Conservation (phyloP, 169 alveolate genomes). For the Plasmodium adleri region DNA sequence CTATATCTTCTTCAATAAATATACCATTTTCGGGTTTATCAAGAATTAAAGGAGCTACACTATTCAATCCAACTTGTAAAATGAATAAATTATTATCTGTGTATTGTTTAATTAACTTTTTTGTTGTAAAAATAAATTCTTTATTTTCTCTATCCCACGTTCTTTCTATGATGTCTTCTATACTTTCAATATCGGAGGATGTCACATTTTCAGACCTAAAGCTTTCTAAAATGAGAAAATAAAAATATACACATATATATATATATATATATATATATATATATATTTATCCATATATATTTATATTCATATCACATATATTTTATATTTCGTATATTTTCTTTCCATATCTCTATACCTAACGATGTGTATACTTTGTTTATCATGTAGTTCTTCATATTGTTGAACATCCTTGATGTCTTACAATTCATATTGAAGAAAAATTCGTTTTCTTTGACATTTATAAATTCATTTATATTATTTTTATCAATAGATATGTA, state of each 20-base stretch:
- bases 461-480: slow-evolving; percentile 41
- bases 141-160: slow-evolving; percentile 68
- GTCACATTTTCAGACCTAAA: slow-evolving; percentile 6
- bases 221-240: slow-evolving; percentile 2
- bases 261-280: background rate
- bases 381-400: slow-evolving; percentile 9
- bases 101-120: slow-evolving; percentile 40
- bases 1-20: slow-evolving; percentile 51
- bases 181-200: slow-evolving; percentile 16
- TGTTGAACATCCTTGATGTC: slow-evolving; percentile 19
- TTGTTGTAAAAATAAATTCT: slow-evolving; percentile 26
- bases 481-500: slow-evolving; percentile 29
- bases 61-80: slow-evolving; percentile 57
- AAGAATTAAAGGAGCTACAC: slow-evolving; percentile 44
- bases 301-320: background rate
- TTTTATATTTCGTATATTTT: too few relatives aligned
- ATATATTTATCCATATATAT: background rate
- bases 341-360: slow-evolving; percentile 7
- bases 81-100: slow-evolving; percentile 29
- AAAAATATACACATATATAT: background rate
- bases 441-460: slow-evolving; percentile 29
- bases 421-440: slow-evolving; percentile 34
- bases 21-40: slow-evolving; percentile 47
- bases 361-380: slow-evolving; percentile 5
- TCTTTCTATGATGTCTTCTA: slow-evolving; percentile 25